Evolutionary conservation across 352 stramenopile genomes (phyloP), one percentile per base, ranked within the genome.

Genomic region (Phytophthora sp.): DNA sequence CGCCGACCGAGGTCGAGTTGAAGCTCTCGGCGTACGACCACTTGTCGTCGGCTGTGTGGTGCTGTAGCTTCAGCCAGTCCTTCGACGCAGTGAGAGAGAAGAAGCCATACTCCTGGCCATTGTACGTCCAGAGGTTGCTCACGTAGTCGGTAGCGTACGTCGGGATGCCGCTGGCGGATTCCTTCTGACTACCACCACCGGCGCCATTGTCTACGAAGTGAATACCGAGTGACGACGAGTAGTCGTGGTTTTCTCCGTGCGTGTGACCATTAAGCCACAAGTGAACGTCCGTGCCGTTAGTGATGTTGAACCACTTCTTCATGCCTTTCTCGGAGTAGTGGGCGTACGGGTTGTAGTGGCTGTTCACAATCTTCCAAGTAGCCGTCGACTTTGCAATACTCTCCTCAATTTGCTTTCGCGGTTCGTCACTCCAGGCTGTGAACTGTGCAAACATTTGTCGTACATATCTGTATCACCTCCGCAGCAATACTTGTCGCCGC

Each of bases 131-230:
- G 17, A 86, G 42, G 48, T 87, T 86, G 38, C 72, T 55, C 4
- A 88, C 61, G 23, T 77, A 74, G 42, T 57, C 46, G 26, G 64
- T 49, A 2, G 76, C 77, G 58, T 87, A 82, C 21, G 53, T 69
- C 2, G 80, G 76, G 41, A 88, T 87, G 31, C 76, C 77, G 32
- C 76, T 82, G 6, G 78, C 69, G 30, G 80, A 87, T 44, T 84
- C 73, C 43, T 76, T 86, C 69, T 87, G 69, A 48, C 88, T 89
- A 54, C 80, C 80, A 7, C 81, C 79, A 30, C 81, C 81, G 9
- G 78, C 81, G 8, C 81, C 81, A 26, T 91, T 91, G 53, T 89
- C 82, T 10, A 91, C 64, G 43, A 91, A 91, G 38, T 91, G 81
- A 11, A 79, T 79, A 15, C 67, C 67, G 13, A 87, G 69, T 12